phyloP scores from a whole-genome alignment of 2,329 filamentous ascomycete genomes.

The Colletotrichum sp. region DNA sequence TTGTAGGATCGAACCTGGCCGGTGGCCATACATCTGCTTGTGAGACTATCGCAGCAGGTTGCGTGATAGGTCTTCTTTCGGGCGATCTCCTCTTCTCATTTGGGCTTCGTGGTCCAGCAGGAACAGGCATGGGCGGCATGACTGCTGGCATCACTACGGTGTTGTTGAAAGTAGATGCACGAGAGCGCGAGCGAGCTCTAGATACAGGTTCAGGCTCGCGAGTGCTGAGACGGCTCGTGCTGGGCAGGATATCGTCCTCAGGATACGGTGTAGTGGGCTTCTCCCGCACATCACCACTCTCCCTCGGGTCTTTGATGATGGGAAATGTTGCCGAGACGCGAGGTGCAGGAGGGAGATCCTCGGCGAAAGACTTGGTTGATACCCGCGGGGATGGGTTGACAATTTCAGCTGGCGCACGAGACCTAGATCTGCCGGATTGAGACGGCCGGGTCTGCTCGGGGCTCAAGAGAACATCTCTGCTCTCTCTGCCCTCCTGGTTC shows the following conservation, averaged over 20 bases:
- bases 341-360: conserved; percentile 21
- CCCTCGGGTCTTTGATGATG: conserved; percentile 3
- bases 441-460: conserved; percentile 25
- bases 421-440: conserved; percentile 31
- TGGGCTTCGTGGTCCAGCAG: conserved; percentile 22
- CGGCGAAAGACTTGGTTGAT: conserved; percentile 14
- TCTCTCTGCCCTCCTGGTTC: conserved; percentile 36
- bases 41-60: background rate
- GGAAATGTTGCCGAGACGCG: conserved; percentile 37
- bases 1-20: conserved; percentile 46
- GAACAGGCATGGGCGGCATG: conserved; percentile 24
- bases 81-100: conserved; percentile 28
- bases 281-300: conserved; percentile 7
- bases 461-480: conserved; percentile 16
- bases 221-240: conserved; percentile 19
- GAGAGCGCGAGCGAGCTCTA: conserved; percentile 26
- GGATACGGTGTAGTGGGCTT: conserved; percentile 31
- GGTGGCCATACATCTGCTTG: conserved; percentile 47
- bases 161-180: conserved; percentile 30
- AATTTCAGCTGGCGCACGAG: conserved; percentile 34
- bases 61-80: conserved; percentile 5
- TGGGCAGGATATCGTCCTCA: conserved; percentile 31
- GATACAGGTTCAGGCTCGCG: conserved; percentile 6
- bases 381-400: conserved; percentile 34
- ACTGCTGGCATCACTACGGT: conserved; percentile 21